Conservation (phyloP, 345 rosid species). For the Murraya paniculata region DNA sequence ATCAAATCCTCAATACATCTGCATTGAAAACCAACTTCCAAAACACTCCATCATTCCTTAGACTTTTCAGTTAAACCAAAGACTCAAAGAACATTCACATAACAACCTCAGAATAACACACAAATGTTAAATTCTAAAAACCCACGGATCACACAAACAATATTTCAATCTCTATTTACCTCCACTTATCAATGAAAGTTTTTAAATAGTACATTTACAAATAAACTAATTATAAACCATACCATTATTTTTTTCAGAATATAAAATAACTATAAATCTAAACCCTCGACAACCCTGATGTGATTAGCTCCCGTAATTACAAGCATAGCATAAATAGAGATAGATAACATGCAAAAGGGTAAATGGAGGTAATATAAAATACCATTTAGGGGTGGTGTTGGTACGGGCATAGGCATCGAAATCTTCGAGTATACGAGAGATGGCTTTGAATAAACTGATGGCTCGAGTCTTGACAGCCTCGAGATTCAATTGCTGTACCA, state of each 20-base stretch:
- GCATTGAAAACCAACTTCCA: neutral
- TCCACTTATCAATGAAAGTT: neutral
- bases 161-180: neutral
- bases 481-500: constrained; percentile 70
- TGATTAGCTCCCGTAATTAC: neutral
- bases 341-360: no score
- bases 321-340: neutral
- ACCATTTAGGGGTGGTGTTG: constrained; percentile 90
- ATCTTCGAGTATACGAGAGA: constrained; percentile 89
- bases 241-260: no score
- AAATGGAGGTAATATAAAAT: neutral
- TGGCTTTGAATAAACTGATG: constrained; percentile 67
- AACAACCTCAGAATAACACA: neutral
- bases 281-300: neutral
- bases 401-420: constrained; percentile 69
- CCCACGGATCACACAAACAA: neutral
- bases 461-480: constrained; percentile 83
- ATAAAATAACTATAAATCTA: no score
- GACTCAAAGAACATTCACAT: neutral
- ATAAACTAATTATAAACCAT: neutral
- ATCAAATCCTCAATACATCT: neutral
- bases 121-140: neutral
- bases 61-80: neutral
- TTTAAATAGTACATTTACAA: neutral
- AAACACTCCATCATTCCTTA: neutral